phyloP scores from a whole-genome alignment of 2,329 filamentous ascomycete genomes.

The Fusarium fujikuroi region DNA sequence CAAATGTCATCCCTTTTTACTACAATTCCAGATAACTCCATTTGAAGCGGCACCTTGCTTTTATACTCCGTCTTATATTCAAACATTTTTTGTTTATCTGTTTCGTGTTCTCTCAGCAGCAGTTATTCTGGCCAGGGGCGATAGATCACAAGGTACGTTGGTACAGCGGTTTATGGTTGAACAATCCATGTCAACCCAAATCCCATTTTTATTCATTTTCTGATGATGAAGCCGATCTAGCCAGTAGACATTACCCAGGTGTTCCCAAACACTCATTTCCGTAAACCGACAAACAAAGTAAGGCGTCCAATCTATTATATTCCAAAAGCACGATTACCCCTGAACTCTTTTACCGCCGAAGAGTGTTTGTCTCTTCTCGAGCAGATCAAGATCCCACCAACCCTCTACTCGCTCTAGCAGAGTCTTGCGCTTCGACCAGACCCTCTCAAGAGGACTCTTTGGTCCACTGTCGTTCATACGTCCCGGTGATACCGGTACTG shows the following conservation, averaged over 20 bases:
- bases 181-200: conserved; percentile 13
- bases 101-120: not conserved
- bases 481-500: conserved; percentile 38
- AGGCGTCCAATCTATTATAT: conserved; percentile 32
- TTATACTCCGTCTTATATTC: not conserved
- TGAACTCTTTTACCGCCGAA: conserved; percentile 42
- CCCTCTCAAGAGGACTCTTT: conserved; percentile 42
- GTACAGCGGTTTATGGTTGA: conserved; percentile 1
- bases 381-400: conserved; percentile 65
- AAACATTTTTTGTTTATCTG: not conserved
- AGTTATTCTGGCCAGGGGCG: too few species aligned
- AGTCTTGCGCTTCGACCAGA: conserved; percentile 57
- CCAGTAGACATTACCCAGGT: conserved; percentile 46
- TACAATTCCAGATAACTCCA: not conserved
- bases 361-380: conserved; percentile 57
- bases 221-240: conserved; percentile 37
- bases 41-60: too few species aligned
- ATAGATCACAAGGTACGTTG: not conserved
- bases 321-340: conserved; percentile 15
- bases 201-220: conserved; percentile 35
- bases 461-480: conserved; percentile 25
- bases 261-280: conserved; percentile 15
- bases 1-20: not conserved
- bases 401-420: conserved; percentile 61
- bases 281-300: conserved; percentile 17